Base-by-base conservation (phyloP, 2,329 filamentous ascomycete genomes). In the Verticillium tricorpus region DNA sequence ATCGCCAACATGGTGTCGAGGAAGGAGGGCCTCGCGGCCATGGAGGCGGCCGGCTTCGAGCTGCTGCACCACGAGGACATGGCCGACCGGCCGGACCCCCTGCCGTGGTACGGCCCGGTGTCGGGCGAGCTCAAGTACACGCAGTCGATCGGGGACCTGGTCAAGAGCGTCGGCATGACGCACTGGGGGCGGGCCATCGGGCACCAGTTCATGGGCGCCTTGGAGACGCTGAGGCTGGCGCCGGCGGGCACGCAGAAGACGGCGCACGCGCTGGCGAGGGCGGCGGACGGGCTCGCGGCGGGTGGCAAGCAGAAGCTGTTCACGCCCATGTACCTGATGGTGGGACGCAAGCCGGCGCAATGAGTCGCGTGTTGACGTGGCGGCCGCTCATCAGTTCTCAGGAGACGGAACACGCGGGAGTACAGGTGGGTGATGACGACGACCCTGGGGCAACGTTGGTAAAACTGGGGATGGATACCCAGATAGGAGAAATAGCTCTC, bases 1-100 rank as follows among this genome's bases (percentile, higher is more conserved):
- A 98, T 99, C 75, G 93, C 92, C 71, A 97, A 97, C 82, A 97
- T 99, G 93, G 92, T 95, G 77, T 91, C 86, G 75, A 84, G 96
- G 62, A 86, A 88, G 0, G 93, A 96, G 67, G 94, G 88, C 39
- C 74, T 97, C 15, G 82, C 83, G 58, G 94, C 95, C 62, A 93
- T 99, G 78, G 88, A 93, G 78, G 85, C 87, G 50, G 93, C 92
- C 15, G 95, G 94, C 32, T 98, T 98, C 74, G 86, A 92, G 69
- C 78, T 98, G 63, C 80, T 93, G 69, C 84, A 89, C 75, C 82
- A 95, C 74, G 93, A 97, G 78, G 94, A 99, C 78, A 78, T 99
- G 65, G 92, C 95, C 25, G 85, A 89, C 66, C 83, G 90, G 56
- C 83, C 86, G 12, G 92, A 96, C 75, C 73, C 82, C 11, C 85